Percentiles rank a stretch among this genome's conserved stretches.
Conservation (phyloP, 371 early-diverging fungal species). For the Apophysomyces sp. region DNA sequence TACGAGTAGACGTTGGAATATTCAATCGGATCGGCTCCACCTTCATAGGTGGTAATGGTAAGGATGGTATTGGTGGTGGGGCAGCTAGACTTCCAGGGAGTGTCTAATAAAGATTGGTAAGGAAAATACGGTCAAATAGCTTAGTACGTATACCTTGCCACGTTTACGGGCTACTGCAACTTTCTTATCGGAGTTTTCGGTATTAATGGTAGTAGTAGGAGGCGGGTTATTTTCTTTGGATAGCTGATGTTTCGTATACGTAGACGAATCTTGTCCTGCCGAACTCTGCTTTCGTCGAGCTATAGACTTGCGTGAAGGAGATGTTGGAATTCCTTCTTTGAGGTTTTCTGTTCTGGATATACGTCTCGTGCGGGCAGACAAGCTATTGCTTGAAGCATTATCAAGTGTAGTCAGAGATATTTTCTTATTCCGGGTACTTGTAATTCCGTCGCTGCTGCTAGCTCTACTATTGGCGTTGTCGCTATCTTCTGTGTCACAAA, state of each 20-base stretch:
- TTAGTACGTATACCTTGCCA: constrained; percentile 33
- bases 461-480: background rate
- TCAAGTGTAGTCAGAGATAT: constrained; percentile 7
- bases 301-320: constrained; percentile 24
- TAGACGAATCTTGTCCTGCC: constrained; percentile 16
- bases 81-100: constrained; percentile 49
- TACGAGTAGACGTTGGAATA: constrained; percentile 14
- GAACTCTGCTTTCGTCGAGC: constrained; percentile 25
- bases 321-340: constrained; percentile 42
- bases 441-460: background rate
- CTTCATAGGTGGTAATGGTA: constrained; percentile 51
- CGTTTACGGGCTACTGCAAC: constrained; percentile 19
- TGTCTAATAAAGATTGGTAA: constrained; percentile 23
- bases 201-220: constrained; percentile 2
- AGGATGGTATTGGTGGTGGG: constrained; percentile 40
- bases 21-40: constrained; percentile 41
- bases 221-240: background rate
- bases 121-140: background rate
- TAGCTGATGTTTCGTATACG: background rate
- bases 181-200: background rate
- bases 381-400: background rate
- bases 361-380: constrained; percentile 11
- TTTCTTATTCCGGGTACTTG: background rate
- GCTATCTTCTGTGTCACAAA: background rate
- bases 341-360: constrained; percentile 38